Conservation (phyloP, 2,329 filamentous ascomycete species). For the Colletotrichum kahawae region DNA sequence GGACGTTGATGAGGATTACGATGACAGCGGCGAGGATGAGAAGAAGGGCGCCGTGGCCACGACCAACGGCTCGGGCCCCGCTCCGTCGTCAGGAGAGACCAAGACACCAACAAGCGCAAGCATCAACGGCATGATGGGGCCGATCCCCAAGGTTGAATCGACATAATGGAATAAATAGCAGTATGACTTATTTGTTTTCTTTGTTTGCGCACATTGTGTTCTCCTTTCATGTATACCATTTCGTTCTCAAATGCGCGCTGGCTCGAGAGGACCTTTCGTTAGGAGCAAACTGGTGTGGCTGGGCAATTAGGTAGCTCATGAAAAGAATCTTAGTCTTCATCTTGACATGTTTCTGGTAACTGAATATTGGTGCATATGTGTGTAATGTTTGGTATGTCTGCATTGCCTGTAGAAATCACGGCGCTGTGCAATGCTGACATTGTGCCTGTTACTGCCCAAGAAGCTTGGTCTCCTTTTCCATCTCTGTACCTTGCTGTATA, state of each 20-base stretch:
- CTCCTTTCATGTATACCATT: slow-evolving; percentile 25
- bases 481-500: background rate
- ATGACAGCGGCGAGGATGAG: slow-evolving; percentile 90
- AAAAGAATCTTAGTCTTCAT: slow-evolving; percentile 1
- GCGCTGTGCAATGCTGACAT: background rate
- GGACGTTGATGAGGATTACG: slow-evolving; percentile 97
- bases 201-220: slow-evolving; percentile 13
- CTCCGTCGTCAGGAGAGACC: slow-evolving; percentile 53
- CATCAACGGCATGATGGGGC: slow-evolving; percentile 53
- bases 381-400: background rate
- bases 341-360: background rate
- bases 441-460: background rate
- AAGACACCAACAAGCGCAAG: slow-evolving; percentile 57
- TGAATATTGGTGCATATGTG: background rate
- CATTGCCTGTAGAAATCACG: background rate
- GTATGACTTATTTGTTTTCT: slow-evolving; percentile 12
- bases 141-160: slow-evolving; percentile 53
- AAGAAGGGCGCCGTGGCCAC: slow-evolving; percentile 56
- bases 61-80: slow-evolving; percentile 47
- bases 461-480: background rate
- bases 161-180: slow-evolving; percentile 22
- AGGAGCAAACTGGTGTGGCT: background rate
- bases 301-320: slow-evolving; percentile 18
- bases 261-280: background rate
- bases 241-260: slow-evolving; percentile 1